Conservation (phyloP, 179 eudicot genomes). For the Carnegiea gigantea region DNA sequence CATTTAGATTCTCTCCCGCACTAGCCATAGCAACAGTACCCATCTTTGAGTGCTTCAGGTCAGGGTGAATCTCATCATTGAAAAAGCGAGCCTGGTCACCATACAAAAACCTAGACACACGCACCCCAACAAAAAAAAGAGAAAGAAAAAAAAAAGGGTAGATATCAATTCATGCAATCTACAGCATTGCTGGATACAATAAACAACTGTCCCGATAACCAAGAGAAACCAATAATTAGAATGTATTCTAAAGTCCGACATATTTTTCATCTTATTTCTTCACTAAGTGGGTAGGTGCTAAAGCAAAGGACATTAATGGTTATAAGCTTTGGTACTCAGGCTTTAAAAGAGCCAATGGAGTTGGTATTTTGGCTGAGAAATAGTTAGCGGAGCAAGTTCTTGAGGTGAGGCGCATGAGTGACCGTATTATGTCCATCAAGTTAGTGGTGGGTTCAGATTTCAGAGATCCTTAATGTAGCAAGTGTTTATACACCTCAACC, state of each 20-base stretch:
- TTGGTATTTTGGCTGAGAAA: too few species aligned
- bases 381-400: too few species aligned
- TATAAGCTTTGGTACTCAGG: too few species aligned
- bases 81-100: constrained; percentile 98
- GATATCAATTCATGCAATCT: neutral
- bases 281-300: neutral
- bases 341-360: too few species aligned
- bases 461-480: too few species aligned
- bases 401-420: too few species aligned
- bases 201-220: neutral
- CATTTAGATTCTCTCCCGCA: constrained; percentile 91
- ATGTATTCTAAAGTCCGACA: neutral
- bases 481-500: too few species aligned
- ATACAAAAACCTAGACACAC: constrained; percentile 52
- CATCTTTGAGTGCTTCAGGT: constrained; percentile 70
- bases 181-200: neutral
- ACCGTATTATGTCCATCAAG: too few species aligned
- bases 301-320: too few species aligned
- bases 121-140: neutral
- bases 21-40: constrained; percentile 98
- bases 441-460: too few species aligned
- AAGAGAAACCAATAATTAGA: neutral
- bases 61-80: constrained; percentile 74
- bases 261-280: neutral
- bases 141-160: neutral